Conservation (phyloP, 2,329 filamentous ascomycete genomes). For the Aspergillus sp. region DNA sequence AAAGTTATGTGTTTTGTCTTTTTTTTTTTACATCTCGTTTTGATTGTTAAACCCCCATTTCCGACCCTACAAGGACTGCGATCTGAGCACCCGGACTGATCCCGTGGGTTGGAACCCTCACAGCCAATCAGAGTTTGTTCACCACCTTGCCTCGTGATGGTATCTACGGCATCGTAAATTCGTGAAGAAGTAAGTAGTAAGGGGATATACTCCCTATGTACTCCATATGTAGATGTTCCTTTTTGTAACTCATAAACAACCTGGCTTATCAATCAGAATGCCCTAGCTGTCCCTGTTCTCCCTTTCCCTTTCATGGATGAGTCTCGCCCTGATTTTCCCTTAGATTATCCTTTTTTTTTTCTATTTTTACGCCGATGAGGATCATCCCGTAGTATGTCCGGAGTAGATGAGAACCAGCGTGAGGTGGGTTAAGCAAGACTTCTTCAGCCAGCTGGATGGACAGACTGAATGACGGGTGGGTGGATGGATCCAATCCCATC, state of each 20-base stretch:
- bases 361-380: not conserved
- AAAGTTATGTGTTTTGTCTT: not conserved
- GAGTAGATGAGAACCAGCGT: not conserved
- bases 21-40: not conserved
- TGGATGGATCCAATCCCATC: not conserved
- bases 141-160: constrained; percentile 7
- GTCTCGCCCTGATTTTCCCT: too few relatives aligned
- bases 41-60: not conserved
- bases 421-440: not conserved
- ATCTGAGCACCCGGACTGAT: constrained; percentile 18
- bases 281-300: too few relatives aligned
- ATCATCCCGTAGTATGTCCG: not conserved
- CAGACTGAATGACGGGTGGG: not conserved
- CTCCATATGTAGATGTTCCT: not conserved
- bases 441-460: not conserved
- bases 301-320: too few relatives aligned
- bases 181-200: not conserved
- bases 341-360: too few relatives aligned
- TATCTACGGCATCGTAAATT: too few relatives aligned
- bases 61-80: constrained; percentile 4
- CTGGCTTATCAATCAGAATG: too few relatives aligned
- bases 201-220: too few relatives aligned
- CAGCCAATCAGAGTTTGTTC: not conserved
- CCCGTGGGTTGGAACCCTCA: constrained; percentile 1
- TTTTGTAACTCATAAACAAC: not conserved